These are phyloP conservation scores for Peterozyma toletana DNA, from an alignment of 805 yeast genomes.

Conservation along the genomic window DNA sequence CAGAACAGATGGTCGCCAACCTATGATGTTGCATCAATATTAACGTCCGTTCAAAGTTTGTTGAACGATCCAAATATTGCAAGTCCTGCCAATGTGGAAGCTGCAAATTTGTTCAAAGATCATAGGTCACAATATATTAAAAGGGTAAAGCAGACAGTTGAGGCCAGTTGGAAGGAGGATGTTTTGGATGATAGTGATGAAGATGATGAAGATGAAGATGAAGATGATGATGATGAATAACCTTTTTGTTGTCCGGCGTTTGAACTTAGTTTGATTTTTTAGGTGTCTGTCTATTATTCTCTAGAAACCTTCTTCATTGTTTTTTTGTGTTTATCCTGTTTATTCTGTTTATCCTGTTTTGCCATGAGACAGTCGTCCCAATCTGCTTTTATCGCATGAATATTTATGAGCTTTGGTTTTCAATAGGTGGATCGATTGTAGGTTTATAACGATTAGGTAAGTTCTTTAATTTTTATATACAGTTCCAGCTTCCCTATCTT, in stretches of 20 bases:
- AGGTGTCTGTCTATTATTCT: background rate
- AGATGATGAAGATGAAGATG: conserved; percentile 26
- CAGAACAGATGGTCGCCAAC: conserved; percentile 99
- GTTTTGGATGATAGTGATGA: conserved; percentile 52
- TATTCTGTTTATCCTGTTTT: conserved; percentile 1
- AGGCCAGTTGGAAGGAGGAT: conserved; percentile 87
- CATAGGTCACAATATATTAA: conserved; percentile 89
- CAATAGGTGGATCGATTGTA: too few species aligned
- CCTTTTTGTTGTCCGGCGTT: background rate
- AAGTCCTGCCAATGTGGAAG: conserved; percentile 97
- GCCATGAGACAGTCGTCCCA: too few species aligned
- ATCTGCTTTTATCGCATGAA: too few species aligned
- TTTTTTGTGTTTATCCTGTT: background rate
- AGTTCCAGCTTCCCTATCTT: conserved; percentile 9
- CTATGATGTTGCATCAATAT: conserved; percentile 90
- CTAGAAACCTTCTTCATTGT: background rate
- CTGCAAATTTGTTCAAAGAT: conserved; percentile 91
- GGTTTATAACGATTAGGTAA: too few species aligned
- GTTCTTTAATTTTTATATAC: conserved; percentile 1
- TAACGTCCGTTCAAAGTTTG: conserved; percentile 87
- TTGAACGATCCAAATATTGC: conserved; percentile 94
- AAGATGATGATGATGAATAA: conserved; percentile 17
- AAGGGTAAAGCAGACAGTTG: conserved; percentile 92
- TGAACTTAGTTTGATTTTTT: background rate
- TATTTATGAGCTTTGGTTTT: too few species aligned